Evolutionary conservation across 2,329 filamentous ascomycete genomes (phyloP).

Genomic region (Cladosporium sp.): DNA sequence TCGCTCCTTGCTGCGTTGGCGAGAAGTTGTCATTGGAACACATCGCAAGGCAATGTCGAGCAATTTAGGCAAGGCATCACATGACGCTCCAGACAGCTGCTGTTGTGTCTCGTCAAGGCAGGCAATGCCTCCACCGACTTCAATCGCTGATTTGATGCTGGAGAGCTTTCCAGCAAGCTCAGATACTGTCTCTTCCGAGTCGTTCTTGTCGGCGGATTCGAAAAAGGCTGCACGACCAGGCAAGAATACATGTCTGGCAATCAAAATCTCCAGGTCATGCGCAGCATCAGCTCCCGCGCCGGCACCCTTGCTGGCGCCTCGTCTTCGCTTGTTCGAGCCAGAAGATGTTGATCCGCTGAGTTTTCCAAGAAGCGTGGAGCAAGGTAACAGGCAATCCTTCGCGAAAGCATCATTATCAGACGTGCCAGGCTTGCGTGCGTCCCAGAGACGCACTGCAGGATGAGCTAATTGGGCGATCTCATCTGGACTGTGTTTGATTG

Average conservation of each 20-base stretch:
- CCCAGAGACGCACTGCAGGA: slow-evolving; percentile 26
- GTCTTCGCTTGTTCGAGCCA: slow-evolving; percentile 3
- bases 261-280: slow-evolving; percentile 30
- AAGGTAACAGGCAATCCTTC: slow-evolving; percentile 22
- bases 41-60: slow-evolving; percentile 40
- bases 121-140: not conserved
- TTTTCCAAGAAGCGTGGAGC: slow-evolving; percentile 18
- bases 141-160: not conserved
- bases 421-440: slow-evolving; percentile 19
- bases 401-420: slow-evolving; percentile 27
- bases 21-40: slow-evolving; percentile 37
- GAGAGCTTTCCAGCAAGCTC: slow-evolving; percentile 4
- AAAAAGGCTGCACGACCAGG: slow-evolving; percentile 38
- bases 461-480: not conserved
- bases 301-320: not conserved
- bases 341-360: not conserved
- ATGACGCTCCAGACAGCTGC: not conserved
- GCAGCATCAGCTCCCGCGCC: not conserved
- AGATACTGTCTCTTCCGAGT: slow-evolving; percentile 11
- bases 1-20: slow-evolving; percentile 36
- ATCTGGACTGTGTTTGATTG: not conserved
- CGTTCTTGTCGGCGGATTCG: slow-evolving; percentile 1
- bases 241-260: slow-evolving; percentile 41
- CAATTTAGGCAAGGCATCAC: slow-evolving; percentile 24
- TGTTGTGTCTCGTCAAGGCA: not conserved